These are phyloP conservation scores for Spergularia bocconei DNA, from an alignment of 148 eudicot species.

Conservation along the genomic window DNA sequence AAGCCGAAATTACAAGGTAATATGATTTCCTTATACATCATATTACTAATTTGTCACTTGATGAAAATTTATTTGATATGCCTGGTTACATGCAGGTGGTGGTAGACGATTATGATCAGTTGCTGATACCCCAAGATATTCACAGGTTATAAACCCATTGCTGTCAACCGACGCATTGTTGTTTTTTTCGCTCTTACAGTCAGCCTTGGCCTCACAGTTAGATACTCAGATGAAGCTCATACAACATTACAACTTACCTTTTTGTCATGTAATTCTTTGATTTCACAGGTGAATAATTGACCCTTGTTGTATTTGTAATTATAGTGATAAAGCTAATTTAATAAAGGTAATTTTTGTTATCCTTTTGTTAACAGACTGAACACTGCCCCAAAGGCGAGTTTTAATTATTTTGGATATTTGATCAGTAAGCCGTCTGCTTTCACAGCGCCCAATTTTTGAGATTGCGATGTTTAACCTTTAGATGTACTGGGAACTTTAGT, in stretches of 20 bases:
- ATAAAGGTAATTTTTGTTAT: neutral
- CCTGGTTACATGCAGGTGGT: conserved; percentile 40
- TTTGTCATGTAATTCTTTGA: neutral
- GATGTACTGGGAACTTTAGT: no score
- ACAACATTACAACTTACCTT: neutral
- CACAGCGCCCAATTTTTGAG: no score
- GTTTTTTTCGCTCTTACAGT: neutral
- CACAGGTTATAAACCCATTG: conserved; percentile 40
- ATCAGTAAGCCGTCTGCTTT: no score
- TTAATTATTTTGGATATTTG: no score
- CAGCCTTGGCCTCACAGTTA: neutral
- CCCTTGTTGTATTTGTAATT: conserved; percentile 25
- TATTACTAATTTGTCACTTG: neutral
- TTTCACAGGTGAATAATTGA: conserved; percentile 8
- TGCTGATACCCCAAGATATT: conserved; percentile 57
- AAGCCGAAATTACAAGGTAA: conserved; percentile 56
- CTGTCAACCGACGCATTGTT: neutral
- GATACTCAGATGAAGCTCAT: neutral
- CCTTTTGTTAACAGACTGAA: neutral
- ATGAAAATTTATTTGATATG: neutral
- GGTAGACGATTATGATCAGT: conserved; percentile 61
- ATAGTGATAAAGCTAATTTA: neutral
- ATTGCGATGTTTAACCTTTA: no score
- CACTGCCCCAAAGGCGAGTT: neutral
- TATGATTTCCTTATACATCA: neutral